Percentiles rank a stretch among this genome's conserved stretches.
phyloP scores from a whole-genome alignment of 768 basidiomycete genomes.

The Podaxis rugospora region DNA sequence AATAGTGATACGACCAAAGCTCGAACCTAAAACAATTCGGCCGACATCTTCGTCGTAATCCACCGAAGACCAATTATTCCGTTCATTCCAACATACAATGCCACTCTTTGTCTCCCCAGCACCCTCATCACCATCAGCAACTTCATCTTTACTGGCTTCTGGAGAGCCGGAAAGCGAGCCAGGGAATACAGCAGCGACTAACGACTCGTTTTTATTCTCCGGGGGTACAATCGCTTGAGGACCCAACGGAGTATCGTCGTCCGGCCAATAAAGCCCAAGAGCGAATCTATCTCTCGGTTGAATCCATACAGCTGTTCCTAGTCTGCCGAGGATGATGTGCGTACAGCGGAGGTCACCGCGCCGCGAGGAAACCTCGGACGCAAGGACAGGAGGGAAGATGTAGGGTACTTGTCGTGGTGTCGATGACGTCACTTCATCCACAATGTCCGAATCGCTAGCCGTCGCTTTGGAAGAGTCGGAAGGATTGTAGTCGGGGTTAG shows the following conservation, averaged over 20 bases:
- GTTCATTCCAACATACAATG: conserved; percentile 9
- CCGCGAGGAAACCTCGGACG: conserved; percentile 30
- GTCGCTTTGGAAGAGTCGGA: background rate
- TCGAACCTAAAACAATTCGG: background rate
- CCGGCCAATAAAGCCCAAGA: conserved; percentile 25
- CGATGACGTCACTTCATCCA: background rate
- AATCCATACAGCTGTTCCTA: conserved; percentile 62
- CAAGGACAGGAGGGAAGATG: conserved; percentile 44
- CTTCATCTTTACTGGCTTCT: background rate
- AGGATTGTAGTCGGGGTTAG: conserved; percentile 25
- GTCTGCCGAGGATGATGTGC: conserved; percentile 46
- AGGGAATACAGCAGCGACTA: conserved; percentile 49
- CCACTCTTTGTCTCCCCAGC: conserved; percentile 13
- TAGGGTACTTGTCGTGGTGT: conserved; percentile 23
- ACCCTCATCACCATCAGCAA: background rate
- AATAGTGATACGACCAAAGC: background rate
- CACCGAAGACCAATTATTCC: background rate
- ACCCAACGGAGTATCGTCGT: conserved; percentile 19
- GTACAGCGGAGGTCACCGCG: conserved; percentile 53
- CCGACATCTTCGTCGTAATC: conserved; percentile 8
- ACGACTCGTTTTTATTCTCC: conserved; percentile 26
- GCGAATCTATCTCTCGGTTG: conserved; percentile 45
- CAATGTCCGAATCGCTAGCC: background rate
- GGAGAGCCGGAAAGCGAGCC: conserved; percentile 29
- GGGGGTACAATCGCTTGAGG: background rate